Evolutionary conservation across 805 yeast species (phyloP), one percentile per base, ranked within the genome.

Genomic region (Lachancea nothofagi): DNA sequence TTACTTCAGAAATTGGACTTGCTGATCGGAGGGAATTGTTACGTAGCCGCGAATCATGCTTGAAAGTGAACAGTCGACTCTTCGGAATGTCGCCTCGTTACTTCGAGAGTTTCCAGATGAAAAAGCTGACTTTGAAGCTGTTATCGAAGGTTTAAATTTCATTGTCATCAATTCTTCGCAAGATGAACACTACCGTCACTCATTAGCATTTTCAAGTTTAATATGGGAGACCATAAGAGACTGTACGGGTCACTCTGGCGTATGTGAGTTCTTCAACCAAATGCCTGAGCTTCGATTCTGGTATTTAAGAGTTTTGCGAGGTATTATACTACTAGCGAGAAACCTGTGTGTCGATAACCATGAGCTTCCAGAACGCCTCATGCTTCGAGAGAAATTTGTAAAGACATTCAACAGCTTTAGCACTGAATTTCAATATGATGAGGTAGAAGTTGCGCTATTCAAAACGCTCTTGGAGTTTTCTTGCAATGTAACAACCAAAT

Each of bases 261-360:
- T 35, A 36, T 9, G 22, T 28, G n/a, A 36, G 20, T n/a, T 24
- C 29, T 21, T 20, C 4, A 44, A 42, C 31, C 30, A 35, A 0
- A 41, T 45, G 8, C 20, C 43, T 5, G 44, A 21, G 2, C 29
- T 43, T 4, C 43, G 50, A 7, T 43, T 34, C 17, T 42, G 44
- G 39, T 51, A 50, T 31, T 17, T 59, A 5, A 57, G 81, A 30
- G 45, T 69, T 2, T 40, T 70, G 3, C 60, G 80, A 48, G 83
- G 78, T 1, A 47, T 68, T 1, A 40, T 75, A 1, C 45, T 78
- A n/a, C 40, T 77, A n/a, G 57, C 68, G 21, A 57, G 83, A 43
- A 77, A 75, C 47, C 46, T 74, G 18, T 63, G 70, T 1, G 65
- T 64, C 1, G 46, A 55, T 26, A 59, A 62, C 27, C 57, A 62